These are phyloP conservation scores for Trapa bicornis DNA, from an alignment of 345 rosid genomes.

Conservation along the genomic window DNA sequence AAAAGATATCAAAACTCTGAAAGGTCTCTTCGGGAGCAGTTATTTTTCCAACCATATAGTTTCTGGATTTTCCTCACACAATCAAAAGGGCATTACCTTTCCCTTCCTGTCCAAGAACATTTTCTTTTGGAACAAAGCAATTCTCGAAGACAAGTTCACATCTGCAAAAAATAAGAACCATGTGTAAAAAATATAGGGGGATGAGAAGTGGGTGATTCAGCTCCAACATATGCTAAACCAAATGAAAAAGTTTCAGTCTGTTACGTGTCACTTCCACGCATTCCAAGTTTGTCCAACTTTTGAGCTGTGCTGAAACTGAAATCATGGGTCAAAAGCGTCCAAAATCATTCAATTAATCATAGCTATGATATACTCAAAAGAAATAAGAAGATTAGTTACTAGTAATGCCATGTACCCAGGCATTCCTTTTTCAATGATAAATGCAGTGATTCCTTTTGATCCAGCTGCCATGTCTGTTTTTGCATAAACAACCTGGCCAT, in stretches of 20 bases:
- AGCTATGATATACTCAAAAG: not conserved
- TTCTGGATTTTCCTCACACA: not conserved
- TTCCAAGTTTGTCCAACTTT: slow-evolving; percentile 91
- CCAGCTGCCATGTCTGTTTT: slow-evolving; percentile 66
- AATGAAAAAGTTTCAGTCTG: slow-evolving; percentile 10
- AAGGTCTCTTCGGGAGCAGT: not conserved
- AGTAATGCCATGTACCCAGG: slow-evolving; percentile 41
- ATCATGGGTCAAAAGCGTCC: slow-evolving; percentile 7
- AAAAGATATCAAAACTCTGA: not conserved
- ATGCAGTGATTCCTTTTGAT: slow-evolving; percentile 91
- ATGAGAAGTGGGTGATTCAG: slow-evolving; percentile 10
- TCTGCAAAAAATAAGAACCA: slow-evolving; percentile 26
- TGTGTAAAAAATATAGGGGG: slow-evolving; percentile 7
- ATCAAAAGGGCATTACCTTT: slow-evolving; percentile 41
- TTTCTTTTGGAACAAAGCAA: slow-evolving; percentile 79
- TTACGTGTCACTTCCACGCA: slow-evolving; percentile 98
- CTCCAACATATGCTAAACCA: not conserved
- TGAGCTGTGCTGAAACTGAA: slow-evolving; percentile 94
- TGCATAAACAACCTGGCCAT: slow-evolving; percentile 66
- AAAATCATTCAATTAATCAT: slow-evolving; percentile 3
- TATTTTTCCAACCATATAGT: not conserved
- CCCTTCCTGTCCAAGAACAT: slow-evolving; percentile 80
- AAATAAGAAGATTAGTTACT: not conserved
- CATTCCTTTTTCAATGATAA: slow-evolving; percentile 86
- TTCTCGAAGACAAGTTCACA: slow-evolving; percentile 94